These are phyloP conservation scores for Aspergillus quadrilineatus DNA, from an alignment of 2,329 filamentous ascomycete genomes.

Conservation along the genomic window DNA sequence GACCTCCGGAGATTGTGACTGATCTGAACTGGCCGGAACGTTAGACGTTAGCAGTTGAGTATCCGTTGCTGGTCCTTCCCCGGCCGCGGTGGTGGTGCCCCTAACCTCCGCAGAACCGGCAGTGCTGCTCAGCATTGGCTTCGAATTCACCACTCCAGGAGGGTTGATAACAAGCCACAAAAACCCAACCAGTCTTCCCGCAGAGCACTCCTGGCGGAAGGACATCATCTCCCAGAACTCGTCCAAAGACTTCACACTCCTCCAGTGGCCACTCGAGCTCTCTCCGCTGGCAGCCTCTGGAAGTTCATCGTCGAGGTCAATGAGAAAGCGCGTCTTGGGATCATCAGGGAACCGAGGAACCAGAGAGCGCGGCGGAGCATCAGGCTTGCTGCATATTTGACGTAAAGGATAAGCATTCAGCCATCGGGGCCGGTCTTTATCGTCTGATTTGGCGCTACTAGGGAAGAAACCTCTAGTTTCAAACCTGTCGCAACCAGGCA, in stretches of 20 bases:
- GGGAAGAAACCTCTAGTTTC: conserved; percentile 82
- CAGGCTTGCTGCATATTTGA: conserved; percentile 66
- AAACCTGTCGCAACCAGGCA: conserved; percentile 80
- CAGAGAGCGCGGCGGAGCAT: conserved; percentile 75
- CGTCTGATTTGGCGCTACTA: conserved; percentile 41
- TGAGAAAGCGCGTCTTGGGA: conserved; percentile 84
- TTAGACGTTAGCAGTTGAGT: not conserved
- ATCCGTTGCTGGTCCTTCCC: not conserved
- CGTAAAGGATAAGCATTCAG: conserved; percentile 68
- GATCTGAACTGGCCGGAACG: not conserved
- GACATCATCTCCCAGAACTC: conserved; percentile 99
- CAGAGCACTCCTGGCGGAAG: conserved; percentile 91
- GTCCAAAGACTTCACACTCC: conserved; percentile 76
- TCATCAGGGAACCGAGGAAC: conserved; percentile 93
- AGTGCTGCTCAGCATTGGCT: conserved; percentile 32
- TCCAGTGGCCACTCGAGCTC: conserved; percentile 67
- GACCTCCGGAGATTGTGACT: not conserved
- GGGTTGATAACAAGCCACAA: conserved; percentile 85
- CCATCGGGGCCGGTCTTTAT: conserved; percentile 44
- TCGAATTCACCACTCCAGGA: conserved; percentile 44
- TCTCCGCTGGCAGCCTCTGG: conserved; percentile 45
- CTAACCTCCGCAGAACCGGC: conserved; percentile 13
- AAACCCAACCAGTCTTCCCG: conserved; percentile 88
- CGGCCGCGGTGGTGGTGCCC: not conserved
- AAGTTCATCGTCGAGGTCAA: conserved; percentile 84